Evolutionary conservation across 1,284 basidiomycete genomes (phyloP).

Genomic region (Ceratobasidium sp.): DNA sequence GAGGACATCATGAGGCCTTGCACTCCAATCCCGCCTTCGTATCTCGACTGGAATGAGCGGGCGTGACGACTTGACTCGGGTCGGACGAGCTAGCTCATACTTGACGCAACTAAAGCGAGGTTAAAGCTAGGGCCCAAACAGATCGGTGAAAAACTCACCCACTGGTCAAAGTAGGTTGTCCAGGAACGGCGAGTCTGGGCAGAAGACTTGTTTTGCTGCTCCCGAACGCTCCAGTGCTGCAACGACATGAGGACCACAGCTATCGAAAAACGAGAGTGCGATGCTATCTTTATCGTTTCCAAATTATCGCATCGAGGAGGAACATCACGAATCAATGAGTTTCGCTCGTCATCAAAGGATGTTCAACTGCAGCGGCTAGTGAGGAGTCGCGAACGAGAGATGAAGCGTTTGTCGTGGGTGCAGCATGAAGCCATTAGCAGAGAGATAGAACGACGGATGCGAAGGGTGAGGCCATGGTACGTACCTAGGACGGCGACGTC

Average conservation of each 20-base stretch:
- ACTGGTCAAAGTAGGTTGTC: constrained; percentile 46
- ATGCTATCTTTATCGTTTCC: constrained; percentile 58
- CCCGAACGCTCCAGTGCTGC: constrained; percentile 57
- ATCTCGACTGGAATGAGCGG: no score
- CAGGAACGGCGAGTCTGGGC: neutral
- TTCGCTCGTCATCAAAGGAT: constrained; percentile 47
- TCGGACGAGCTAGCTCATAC: constrained; percentile 8
- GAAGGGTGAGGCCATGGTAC: no score
- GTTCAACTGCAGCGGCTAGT: constrained; percentile 19
- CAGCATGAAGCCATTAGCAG: no score
- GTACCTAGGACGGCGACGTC: no score
- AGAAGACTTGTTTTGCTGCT: constrained; percentile 54
- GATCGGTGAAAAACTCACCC: constrained; percentile 53
- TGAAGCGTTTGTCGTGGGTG: no score
- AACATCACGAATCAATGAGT: constrained; percentile 57
- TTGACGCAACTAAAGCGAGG: neutral
- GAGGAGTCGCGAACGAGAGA: neutral
- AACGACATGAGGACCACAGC: neutral
- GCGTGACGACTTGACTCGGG: no score
- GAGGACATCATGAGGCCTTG: neutral
- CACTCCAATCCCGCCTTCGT: neutral
- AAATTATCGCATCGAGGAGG: constrained; percentile 56
- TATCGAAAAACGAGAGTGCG: neutral
- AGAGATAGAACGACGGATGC: no score
- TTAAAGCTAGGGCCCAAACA: no score